Evolutionary conservation across 192 early-diverging fungal species (phyloP).

Genomic region (Diversispora epigaea): DNA sequence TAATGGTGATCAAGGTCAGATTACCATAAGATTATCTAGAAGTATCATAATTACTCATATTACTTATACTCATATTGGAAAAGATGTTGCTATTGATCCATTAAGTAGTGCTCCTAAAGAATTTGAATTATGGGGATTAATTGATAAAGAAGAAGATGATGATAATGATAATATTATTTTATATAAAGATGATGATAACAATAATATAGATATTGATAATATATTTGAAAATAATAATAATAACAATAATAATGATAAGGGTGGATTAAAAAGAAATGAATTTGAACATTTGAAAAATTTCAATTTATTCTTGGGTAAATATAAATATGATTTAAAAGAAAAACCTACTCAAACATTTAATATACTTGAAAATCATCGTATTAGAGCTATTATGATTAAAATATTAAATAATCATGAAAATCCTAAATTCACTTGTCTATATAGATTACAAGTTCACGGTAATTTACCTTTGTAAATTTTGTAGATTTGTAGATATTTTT

Average conservation of each 20-base stretch:
- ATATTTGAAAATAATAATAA: background rate
- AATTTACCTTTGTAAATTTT: background rate
- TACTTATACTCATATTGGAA: background rate
- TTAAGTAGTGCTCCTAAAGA: constrained; percentile 6
- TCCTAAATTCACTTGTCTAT: constrained; percentile 16
- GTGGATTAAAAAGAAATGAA: background rate
- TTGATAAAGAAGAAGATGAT: background rate
- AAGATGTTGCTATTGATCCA: constrained; percentile 14
- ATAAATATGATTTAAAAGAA: constrained; percentile 14
- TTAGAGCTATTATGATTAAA: constrained; percentile 7
- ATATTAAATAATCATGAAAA: constrained; percentile 7
- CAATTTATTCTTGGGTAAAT: background rate
- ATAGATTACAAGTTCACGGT: constrained; percentile 22
- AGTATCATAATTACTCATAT: background rate
- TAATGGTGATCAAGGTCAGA: constrained; percentile 17
- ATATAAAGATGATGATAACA: background rate
- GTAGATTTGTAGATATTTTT: too few species aligned
- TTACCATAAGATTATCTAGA: constrained; percentile 15
- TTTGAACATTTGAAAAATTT: background rate
- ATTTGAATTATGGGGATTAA: constrained; percentile 31
- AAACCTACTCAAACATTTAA: background rate
- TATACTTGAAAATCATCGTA: constrained; percentile 4
- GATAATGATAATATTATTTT: background rate
- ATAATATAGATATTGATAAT: background rate
- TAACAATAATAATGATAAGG: background rate